phyloP scores from a whole-genome alignment of 345 rosid genomes.

The Eutrema yunnanense region DNA sequence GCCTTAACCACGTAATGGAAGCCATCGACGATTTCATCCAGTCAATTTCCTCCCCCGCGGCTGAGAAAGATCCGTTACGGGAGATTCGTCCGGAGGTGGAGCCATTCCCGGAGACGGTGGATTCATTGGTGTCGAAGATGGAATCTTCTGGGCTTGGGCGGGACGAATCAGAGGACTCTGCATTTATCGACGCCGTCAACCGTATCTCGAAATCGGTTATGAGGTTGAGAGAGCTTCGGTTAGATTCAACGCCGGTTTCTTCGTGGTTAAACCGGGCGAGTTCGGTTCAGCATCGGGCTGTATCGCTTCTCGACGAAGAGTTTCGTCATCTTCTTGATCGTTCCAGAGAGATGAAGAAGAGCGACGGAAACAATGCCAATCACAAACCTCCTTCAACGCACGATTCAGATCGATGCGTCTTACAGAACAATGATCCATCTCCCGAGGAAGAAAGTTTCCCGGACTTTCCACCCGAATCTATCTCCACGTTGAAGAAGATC shows the following conservation, averaged over 20 bases:
- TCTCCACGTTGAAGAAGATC: constrained; percentile 42
- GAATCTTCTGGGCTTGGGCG: constrained; percentile 36
- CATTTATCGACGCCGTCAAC: constrained; percentile 35
- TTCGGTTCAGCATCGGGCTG: constrained; percentile 47
- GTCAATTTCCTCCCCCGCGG: not conserved
- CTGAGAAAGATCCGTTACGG: not conserved
- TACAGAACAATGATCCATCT: not conserved
- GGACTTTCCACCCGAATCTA: constrained; percentile 34
- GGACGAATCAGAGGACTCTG: constrained; percentile 34
- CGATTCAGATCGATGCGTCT: constrained; percentile 15
- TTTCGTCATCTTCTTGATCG: constrained; percentile 51
- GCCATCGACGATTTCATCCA: constrained; percentile 45
- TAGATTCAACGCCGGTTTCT: constrained; percentile 17
- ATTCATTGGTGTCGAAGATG: constrained; percentile 38
- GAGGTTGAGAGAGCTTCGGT: constrained; percentile 24
- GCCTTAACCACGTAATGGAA: constrained; percentile 20
- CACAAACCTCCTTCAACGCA: constrained; percentile 6
- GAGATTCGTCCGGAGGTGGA: constrained; percentile 41
- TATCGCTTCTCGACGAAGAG: constrained; percentile 60
- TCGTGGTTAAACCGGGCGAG: constrained; percentile 42
- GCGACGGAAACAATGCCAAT: constrained; percentile 12
- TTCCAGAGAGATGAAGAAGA: constrained; percentile 13
- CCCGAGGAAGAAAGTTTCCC: constrained; percentile 38
- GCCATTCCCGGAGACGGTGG: constrained; percentile 39
- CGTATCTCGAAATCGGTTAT: constrained; percentile 37